A percentile compares a stretch with the other conserved stretches of the same genome.
Evolutionary conservation across 2,329 filamentous ascomycete genomes (phyloP).

Genomic region (Calonectria crousiana): DNA sequence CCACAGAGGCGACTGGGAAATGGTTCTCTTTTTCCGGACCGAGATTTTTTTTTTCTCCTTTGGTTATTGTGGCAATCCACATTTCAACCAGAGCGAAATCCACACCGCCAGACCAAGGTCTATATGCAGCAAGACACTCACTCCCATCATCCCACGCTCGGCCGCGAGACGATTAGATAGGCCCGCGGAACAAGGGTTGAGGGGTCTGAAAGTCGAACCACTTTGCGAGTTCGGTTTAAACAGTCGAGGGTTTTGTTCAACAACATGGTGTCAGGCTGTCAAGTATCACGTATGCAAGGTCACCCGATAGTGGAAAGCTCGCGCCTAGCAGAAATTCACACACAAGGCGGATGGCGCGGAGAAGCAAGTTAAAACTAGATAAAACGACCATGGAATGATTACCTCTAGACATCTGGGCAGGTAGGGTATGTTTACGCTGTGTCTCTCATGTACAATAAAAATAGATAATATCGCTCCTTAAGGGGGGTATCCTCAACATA

Average conservation of each 20-base stretch:
- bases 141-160: no score
- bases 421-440: conserved; percentile 32
- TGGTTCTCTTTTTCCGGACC: no score
- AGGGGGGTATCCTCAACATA: conserved; percentile 44
- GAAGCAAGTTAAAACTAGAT: background rate
- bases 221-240: background rate
- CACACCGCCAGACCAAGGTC: no score
- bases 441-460: conserved; percentile 40
- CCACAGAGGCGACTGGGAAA: no score
- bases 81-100: no score
- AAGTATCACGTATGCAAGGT: background rate
- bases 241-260: background rate
- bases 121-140: no score
- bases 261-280: background rate
- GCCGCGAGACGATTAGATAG: no score
- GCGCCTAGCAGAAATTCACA: background rate
- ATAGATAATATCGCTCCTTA: conserved; percentile 32
- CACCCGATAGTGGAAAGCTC: background rate
- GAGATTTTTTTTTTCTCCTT: no score
- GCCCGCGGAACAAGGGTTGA: no score
- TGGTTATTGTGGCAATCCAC: no score
- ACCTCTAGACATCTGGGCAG: conserved; percentile 22
- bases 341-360: background rate
- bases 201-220: no score
- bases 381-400: conserved; percentile 18